Conservation (phyloP, 371 early-diverging fungal species). For the Chytridiales sp. region DNA sequence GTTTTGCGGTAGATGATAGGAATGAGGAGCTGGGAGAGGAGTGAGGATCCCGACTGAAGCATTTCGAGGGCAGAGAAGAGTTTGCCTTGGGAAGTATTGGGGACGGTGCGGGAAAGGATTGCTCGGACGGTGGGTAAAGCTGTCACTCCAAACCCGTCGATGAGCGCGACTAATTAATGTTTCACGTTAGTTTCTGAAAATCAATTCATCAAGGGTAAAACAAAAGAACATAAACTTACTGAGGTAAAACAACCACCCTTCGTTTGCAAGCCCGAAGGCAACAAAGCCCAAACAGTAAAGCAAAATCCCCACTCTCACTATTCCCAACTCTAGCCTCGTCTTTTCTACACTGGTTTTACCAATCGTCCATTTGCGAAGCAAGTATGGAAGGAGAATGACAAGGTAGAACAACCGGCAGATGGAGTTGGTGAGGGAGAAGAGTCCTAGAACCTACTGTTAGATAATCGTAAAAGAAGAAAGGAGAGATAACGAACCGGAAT, state of each 20-base stretch:
- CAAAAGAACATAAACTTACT: neutral
- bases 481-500: conserved; percentile 23
- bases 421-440: conserved; percentile 19
- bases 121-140: conserved; percentile 35
- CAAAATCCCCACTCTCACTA: conserved; percentile 26
- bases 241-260: conserved; percentile 21
- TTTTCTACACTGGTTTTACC: conserved; percentile 18
- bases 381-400: conserved; percentile 10
- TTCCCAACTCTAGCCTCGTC: conserved; percentile 25
- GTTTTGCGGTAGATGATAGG: conserved; percentile 19
- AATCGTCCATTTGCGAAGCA: conserved; percentile 7
- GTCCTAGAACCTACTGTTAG: neutral
- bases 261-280: conserved; percentile 20
- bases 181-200: neutral
- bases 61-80: conserved; percentile 36
- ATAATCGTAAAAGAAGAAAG: neutral
- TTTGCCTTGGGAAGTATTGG: conserved; percentile 29
- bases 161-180: conserved; percentile 17
- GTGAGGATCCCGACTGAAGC: conserved; percentile 16
- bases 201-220: neutral
- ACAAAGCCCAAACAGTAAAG: conserved; percentile 19
- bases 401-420: conserved; percentile 21
- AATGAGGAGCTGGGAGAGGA: conserved; percentile 8
- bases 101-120: conserved; percentile 29
- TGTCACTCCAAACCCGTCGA: conserved; percentile 34